These are phyloP conservation scores for maize (Zea mays) DNA, from an alignment of 176 grass and related monocot species.

Conservation along the genomic window Zm-B73-REFERENCE-NAM-5.0 NC_050098.1:88412001-88412500, in stretches of 20 bases:
- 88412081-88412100: too few relatives aligned
- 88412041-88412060: constrained; percentile 99
- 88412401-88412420: constrained; percentile 55
- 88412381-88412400: constrained; percentile 79
- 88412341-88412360: constrained; percentile 80
- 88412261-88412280: constrained; percentile 85
- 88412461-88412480: constrained; percentile 64
- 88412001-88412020: constrained; percentile 73
- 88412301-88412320: constrained; percentile 93
- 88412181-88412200: constrained; percentile 75
- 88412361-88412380: constrained; percentile 47
- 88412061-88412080: too few relatives aligned
- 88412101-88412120: too few relatives aligned
- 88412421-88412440: constrained; percentile 69
- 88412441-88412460: constrained; percentile 83
- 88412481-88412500: constrained; percentile 64
- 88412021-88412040: constrained; percentile 76
- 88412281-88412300: constrained; percentile 79
- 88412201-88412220: constrained; percentile 86
- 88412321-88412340: constrained; percentile 83
- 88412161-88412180: constrained; percentile 98
- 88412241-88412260: constrained; percentile 77
- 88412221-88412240: constrained; percentile 99
- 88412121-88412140: constrained; percentile 92
- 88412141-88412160: constrained; percentile 95